A percentile compares a stretch with the other conserved stretches of the same genome.
Conservation (phyloP, 139 green algal genomes). For the Chlorokybus atmophyticus region DNA sequence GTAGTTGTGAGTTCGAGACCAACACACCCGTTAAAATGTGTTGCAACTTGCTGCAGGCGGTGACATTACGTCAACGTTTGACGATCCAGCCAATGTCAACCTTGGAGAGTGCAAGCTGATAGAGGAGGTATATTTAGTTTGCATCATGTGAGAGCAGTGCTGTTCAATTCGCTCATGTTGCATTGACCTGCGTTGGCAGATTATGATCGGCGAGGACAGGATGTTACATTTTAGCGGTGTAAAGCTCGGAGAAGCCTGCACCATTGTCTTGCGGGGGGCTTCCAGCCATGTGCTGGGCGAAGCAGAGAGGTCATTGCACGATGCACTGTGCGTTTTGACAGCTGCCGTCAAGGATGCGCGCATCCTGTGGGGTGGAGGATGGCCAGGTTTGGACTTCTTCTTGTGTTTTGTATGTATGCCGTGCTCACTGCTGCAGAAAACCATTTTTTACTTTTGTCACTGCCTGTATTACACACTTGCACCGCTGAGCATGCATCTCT, state of each 20-base stretch:
- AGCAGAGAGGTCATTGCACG: constrained; percentile 89
- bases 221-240: constrained; percentile 93
- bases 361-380: constrained; percentile 86
- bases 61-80: constrained; percentile 95
- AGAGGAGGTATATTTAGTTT: constrained; percentile 8
- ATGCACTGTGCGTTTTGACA: constrained; percentile 93
- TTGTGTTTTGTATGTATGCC: too few relatives aligned
- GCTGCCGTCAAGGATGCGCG: constrained; percentile 67
- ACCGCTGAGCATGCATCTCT: too few relatives aligned
- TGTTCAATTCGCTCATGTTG: background rate
- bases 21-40: too few relatives aligned
- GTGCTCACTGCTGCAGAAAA: too few relatives aligned
- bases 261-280: constrained; percentile 89
- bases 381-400: too few relatives aligned
- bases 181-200: constrained; percentile 40
- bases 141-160: background rate
- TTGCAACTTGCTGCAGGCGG: constrained; percentile 46
- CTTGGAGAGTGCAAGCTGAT: constrained; percentile 67
- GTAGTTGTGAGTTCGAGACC: background rate
- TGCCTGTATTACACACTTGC: too few relatives aligned
- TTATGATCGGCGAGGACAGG: constrained; percentile 78
- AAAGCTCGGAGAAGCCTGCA: constrained; percentile 83
- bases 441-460: too few relatives aligned
- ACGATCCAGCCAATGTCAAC: constrained; percentile 60
- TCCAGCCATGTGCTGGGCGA: constrained; percentile 87